phyloP scores from a whole-genome alignment of 2,329 filamentous ascomycete genomes.

The Fusarium veterinarium region DNA sequence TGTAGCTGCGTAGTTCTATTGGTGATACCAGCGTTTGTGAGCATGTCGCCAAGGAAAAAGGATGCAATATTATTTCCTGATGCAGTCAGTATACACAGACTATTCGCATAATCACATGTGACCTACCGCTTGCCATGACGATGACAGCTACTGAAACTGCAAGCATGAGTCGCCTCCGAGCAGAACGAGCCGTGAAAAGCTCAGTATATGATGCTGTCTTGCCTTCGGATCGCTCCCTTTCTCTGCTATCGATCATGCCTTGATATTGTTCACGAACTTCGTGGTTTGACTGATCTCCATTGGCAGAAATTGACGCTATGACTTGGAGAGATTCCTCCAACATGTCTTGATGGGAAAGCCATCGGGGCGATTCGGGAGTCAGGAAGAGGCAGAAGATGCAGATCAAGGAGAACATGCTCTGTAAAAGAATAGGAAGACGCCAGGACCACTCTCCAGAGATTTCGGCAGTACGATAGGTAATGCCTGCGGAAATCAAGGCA shows the following conservation, averaged over 20 bases:
- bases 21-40: not conserved
- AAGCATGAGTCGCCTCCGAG: not conserved
- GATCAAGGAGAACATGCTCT: not conserved
- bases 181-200: not conserved
- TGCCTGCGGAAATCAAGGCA: not conserved
- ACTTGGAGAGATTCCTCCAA: not conserved
- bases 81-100: accelerated
- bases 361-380: not conserved
- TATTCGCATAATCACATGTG: accelerated
- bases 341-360: not conserved
- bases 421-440: not conserved
- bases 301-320: not conserved
- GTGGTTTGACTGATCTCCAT: not conserved
- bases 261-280: not conserved
- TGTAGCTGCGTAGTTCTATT: not conserved
- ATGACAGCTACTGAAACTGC: not conserved
- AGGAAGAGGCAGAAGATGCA: not conserved
- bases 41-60: not conserved
- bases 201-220: not conserved
- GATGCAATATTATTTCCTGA: not conserved
- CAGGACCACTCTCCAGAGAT: not conserved
- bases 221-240: not conserved
- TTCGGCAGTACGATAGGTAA: not conserved
- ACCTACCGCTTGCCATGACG: not conserved
- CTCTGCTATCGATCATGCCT: not conserved